phyloP scores from a whole-genome alignment of 2,329 filamentous ascomycete species.

The Leptographium radiaticola region DNA sequence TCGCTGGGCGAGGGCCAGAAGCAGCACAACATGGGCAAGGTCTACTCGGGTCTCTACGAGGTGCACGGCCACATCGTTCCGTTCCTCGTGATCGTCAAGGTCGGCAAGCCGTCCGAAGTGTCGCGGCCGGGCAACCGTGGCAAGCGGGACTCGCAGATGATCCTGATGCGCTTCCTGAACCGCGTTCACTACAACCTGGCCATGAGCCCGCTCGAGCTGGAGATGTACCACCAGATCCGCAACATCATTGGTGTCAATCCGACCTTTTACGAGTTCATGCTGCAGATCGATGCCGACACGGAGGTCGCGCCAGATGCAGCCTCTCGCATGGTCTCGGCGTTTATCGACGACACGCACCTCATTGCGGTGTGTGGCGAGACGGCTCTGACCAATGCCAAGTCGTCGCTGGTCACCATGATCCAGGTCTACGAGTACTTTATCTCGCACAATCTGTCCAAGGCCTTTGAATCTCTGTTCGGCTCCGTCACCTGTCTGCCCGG shows the following conservation, averaged over 20 bases:
- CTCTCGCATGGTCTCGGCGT: constrained; percentile 82
- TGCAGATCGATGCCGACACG: constrained; percentile 96
- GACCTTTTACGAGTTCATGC: constrained; percentile 92
- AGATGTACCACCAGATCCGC: constrained; percentile 97
- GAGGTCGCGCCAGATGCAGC: constrained; percentile 82
- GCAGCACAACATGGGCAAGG: constrained; percentile 99
- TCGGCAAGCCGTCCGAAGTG: constrained; percentile 95
- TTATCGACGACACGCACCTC: constrained; percentile 83
- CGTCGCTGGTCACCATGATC: constrained; percentile 95
- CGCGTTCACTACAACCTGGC: constrained; percentile 93
- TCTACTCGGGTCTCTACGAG: constrained; percentile 95
- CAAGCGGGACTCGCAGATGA: constrained; percentile 98
- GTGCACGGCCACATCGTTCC: constrained; percentile 97
- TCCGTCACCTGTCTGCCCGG: constrained; percentile 95
- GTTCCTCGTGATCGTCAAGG: constrained; percentile 92
- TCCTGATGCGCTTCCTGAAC: constrained; percentile 98
- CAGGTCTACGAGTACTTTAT: constrained; percentile 99
- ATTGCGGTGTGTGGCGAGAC: constrained; percentile 94
- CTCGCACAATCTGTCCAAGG: constrained; percentile 91
- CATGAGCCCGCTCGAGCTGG: constrained; percentile 92
- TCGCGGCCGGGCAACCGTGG: constrained; percentile 91
- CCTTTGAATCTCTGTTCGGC: constrained; percentile 94
- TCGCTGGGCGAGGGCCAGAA: constrained; percentile 90
- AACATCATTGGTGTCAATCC: constrained; percentile 99
- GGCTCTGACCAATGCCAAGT: constrained; percentile 80